phyloP scores from a whole-genome alignment of 2,329 filamentous ascomycete genomes.

The Fusarium guadeloupense region DNA sequence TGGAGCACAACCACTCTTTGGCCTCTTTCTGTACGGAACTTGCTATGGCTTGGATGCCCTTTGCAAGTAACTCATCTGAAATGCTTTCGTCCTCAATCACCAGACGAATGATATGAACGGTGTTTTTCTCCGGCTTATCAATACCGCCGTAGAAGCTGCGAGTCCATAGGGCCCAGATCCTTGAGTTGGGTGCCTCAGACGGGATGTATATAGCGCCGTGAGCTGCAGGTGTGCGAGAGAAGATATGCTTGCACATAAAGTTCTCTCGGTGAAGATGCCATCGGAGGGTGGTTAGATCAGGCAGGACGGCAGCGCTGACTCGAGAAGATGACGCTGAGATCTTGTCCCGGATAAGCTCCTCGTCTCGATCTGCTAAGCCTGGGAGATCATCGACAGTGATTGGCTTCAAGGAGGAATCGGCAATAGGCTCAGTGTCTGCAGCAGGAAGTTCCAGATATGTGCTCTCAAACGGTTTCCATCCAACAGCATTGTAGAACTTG shows the following conservation, averaged over 20 bases:
- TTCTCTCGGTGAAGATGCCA: constrained; percentile 81
- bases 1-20: constrained; percentile 72
- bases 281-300: constrained; percentile 48
- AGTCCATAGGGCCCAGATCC: constrained; percentile 80
- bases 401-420: constrained; percentile 45
- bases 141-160: constrained; percentile 69
- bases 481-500: constrained; percentile 78
- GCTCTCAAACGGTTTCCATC: constrained; percentile 80
- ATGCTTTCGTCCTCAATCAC: constrained; percentile 67
- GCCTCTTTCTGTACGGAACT: constrained; percentile 75
- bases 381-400: constrained; percentile 70
- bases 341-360: constrained; percentile 64
- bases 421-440: constrained; percentile 41
- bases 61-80: constrained; percentile 55
- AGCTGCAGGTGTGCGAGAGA: constrained; percentile 63
- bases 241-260: constrained; percentile 74
- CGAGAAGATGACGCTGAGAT: constrained; percentile 52
- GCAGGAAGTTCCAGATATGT: constrained; percentile 72
- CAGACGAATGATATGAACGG: constrained; percentile 73
- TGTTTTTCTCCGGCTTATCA: constrained; percentile 67
- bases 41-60: constrained; percentile 70
- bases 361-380: constrained; percentile 71
- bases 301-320: constrained; percentile 48
- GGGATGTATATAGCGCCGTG: constrained; percentile 75
- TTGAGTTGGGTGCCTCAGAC: constrained; percentile 55